Evolutionary conservation across 164 flowering plant species (phyloP).

Genomic region (grape (Vitis vinifera)): DNA sequence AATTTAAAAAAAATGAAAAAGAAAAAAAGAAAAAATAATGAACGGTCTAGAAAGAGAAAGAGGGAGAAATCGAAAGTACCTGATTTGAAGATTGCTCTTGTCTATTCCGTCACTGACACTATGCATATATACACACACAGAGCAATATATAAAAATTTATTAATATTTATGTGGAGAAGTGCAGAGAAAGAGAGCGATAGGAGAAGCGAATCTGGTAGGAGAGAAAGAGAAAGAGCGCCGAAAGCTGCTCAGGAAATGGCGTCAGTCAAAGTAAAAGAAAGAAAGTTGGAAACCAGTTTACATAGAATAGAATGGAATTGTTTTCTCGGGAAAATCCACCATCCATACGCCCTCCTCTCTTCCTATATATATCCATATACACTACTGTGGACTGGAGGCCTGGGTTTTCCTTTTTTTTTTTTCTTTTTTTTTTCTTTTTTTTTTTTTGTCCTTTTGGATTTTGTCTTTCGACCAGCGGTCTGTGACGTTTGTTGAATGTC

Average conservation of each 20-base stretch:
- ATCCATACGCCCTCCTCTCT: background rate
- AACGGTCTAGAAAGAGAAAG: conserved; percentile 18
- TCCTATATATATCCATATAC: background rate
- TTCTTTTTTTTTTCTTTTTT: too few species aligned
- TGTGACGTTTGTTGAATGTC: background rate
- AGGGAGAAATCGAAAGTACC: background rate
- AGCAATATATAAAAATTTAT: too few species aligned
- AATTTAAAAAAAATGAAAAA: background rate
- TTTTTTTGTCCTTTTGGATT: too few species aligned
- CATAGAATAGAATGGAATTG: background rate
- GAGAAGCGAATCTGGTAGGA: background rate
- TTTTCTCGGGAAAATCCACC: background rate
- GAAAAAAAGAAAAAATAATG: too few species aligned
- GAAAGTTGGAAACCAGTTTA: conserved; percentile 1
- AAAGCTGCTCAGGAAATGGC: conserved; percentile 34
- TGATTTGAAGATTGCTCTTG: background rate
- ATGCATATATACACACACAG: too few species aligned
- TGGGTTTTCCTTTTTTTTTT: background rate
- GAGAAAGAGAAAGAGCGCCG: conserved; percentile 32
- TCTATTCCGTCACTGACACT: background rate
- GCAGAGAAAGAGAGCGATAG: too few species aligned
- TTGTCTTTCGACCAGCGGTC: too few species aligned
- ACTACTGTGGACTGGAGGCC: too few species aligned
- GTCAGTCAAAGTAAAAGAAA: conserved; percentile 37
- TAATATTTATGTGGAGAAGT: too few species aligned